Conservation (phyloP, 257 asterid genomes). For the Solanum piurae region DNA sequence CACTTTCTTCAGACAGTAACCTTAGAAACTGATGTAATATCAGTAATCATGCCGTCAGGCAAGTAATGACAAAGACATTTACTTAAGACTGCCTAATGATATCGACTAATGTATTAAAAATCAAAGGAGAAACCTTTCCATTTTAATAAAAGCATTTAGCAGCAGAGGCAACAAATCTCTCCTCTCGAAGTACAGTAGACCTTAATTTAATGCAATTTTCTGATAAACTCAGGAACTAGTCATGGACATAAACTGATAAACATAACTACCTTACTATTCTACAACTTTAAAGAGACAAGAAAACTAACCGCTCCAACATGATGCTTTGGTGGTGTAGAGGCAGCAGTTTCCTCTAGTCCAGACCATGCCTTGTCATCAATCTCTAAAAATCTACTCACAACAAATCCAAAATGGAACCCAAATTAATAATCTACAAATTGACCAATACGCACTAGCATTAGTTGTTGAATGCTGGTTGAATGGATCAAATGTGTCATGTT, state of each 20-base stretch:
- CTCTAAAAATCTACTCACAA: conserved; percentile 43
- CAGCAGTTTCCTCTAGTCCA: conserved; percentile 77
- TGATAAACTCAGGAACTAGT: neutral
- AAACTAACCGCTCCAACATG: conserved; percentile 82
- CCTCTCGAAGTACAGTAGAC: neutral
- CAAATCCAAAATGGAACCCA: neutral
- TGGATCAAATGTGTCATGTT: neutral
- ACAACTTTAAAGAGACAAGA: neutral
- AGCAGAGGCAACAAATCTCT: neutral
- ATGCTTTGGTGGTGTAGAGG: conserved; percentile 41
- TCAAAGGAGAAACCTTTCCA: neutral
- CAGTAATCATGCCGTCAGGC: neutral
- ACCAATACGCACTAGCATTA: neutral
- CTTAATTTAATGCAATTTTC: neutral
- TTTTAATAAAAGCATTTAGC: neutral
- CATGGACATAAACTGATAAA: neutral
- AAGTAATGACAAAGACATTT: neutral
- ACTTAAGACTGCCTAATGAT: neutral
- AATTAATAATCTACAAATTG: neutral
- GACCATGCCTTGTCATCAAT: conserved; percentile 68
- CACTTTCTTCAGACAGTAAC: conserved; percentile 61
- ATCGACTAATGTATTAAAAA: neutral
- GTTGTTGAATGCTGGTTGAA: neutral
- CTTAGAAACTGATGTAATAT: conserved; percentile 51
- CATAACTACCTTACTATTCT: neutral